Conservation (phyloP, 768 basidiomycete genomes). For the Amanita inopinata region DNA sequence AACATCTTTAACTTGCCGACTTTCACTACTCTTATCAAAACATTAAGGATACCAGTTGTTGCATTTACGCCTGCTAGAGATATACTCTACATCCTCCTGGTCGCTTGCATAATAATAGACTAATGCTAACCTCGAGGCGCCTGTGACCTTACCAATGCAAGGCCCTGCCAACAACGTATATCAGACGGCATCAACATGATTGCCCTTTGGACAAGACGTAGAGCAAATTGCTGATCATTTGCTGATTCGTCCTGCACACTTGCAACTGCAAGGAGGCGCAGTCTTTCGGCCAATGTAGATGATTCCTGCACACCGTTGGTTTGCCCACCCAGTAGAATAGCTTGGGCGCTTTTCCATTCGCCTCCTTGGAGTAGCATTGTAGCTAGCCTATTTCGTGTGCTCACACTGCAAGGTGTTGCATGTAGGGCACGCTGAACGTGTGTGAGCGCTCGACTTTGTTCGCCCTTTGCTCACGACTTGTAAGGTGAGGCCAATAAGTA, state of each 20-base stretch:
- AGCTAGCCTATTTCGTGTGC: conserved; percentile 46
- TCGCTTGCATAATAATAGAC: conserved; percentile 5
- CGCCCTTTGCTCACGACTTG: conserved; percentile 27
- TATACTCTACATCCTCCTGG: conserved; percentile 11
- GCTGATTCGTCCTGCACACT: conserved; percentile 17
- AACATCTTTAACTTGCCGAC: conserved; percentile 35
- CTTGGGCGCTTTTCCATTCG: conserved; percentile 30
- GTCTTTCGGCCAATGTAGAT: conserved; percentile 6
- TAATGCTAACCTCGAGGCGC: background rate
- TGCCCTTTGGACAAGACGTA: conserved; percentile 48
- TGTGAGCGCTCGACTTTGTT: conserved; percentile 36
- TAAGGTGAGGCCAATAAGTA: background rate
- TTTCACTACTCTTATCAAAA: conserved; percentile 34
- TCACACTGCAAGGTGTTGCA: conserved; percentile 41
- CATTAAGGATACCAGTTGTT: conserved; percentile 10
- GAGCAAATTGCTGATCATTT: conserved; percentile 19
- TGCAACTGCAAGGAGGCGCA: conserved; percentile 44
- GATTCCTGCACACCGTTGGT: conserved; percentile 26
- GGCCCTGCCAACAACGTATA: conserved; percentile 42
- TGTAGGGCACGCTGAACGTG: conserved; percentile 49
- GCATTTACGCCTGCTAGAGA: background rate
- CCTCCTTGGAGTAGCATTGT: conserved; percentile 41
- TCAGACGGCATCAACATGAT: conserved; percentile 53
- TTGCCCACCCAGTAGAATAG: conserved; percentile 30
- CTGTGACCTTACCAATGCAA: conserved; percentile 41